Evolutionary conservation across 208 protist species (phyloP).

Genomic region (Porcisia deanei): DNA sequence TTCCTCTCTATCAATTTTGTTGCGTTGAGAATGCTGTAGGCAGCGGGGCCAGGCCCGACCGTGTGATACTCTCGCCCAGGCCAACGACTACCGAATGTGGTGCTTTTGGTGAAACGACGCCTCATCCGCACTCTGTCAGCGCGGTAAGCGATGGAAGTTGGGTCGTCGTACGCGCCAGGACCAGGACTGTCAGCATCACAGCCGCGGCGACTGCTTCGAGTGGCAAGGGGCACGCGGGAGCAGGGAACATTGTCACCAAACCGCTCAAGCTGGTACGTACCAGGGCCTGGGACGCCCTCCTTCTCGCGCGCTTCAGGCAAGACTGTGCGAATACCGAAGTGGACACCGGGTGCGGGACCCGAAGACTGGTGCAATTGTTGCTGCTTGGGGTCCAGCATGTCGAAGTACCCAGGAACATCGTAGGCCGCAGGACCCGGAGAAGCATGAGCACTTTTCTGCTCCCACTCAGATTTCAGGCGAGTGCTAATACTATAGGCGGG

Average conservation of each 20-base stretch:
- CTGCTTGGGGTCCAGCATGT: conserved; percentile 17
- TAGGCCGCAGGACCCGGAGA: conserved; percentile 50
- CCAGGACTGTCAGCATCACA: conserved; percentile 19
- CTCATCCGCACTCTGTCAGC: conserved; percentile 20
- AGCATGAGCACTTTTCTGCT: conserved; percentile 21
- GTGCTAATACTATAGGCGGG: conserved; percentile 70
- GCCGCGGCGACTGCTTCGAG: conserved; percentile 22
- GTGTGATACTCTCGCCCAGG: conserved; percentile 31
- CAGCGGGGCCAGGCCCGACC: conserved; percentile 53
- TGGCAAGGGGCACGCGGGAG: conserved; percentile 37
- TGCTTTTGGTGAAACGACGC: conserved; percentile 36
- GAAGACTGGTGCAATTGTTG: conserved; percentile 13
- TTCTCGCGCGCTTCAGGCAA: conserved; percentile 31
- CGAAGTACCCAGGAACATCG: conserved; percentile 56
- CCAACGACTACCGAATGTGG: conserved; percentile 64
- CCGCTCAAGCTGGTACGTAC: conserved; percentile 31
- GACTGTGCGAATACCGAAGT: conserved; percentile 57
- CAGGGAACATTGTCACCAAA: conserved; percentile 52
- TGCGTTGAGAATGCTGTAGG: conserved; percentile 53
- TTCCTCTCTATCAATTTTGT: conserved; percentile 50
- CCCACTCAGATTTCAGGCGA: conserved; percentile 46
- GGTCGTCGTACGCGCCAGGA: conserved; percentile 79
- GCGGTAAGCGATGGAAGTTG: conserved; percentile 66
- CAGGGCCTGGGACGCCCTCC: conserved; percentile 39
- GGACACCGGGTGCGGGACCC: conserved; percentile 41